A percentile compares a stretch with the other conserved stretches of the same genome.
phyloP scores from a whole-genome alignment of 306 rosid genomes.

The Vicia villosa region DNA sequence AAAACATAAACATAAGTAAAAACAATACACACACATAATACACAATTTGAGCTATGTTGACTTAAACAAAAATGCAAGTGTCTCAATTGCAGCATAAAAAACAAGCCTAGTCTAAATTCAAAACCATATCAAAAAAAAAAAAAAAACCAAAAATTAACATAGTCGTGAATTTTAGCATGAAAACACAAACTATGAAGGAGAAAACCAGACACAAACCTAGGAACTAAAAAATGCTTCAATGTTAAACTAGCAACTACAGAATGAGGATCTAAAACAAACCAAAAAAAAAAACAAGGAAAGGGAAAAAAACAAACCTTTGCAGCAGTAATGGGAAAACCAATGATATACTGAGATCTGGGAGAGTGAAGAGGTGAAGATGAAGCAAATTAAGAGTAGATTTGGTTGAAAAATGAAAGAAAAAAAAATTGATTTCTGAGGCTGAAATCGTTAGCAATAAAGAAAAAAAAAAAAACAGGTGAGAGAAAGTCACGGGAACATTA shows the following conservation, averaged over 20 bases:
- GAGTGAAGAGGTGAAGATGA: constrained; percentile 24
- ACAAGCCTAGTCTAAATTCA: not conserved
- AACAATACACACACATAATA: not conserved
- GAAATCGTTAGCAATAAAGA: constrained; percentile 11
- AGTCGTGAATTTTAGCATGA: constrained; percentile 4
- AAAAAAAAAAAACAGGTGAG: constrained; percentile 27
- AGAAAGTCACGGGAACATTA: constrained; percentile 55
- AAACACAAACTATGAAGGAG: not conserved
- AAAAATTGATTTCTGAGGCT: constrained; percentile 2
- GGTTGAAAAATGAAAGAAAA: constrained; percentile 1
- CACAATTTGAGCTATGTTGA: constrained; percentile 4
- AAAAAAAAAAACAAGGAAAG: not conserved
- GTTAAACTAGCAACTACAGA: constrained; percentile 21
- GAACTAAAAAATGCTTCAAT: constrained; percentile 33
- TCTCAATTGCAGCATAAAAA: constrained; percentile 24
- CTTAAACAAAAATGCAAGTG: constrained; percentile 5
- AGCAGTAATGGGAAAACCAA: constrained; percentile 21
- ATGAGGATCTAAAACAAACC: not conserved
- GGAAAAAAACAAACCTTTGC: constrained; percentile 23
- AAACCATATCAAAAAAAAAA: constrained; percentile 12
- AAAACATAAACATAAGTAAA: not conserved
- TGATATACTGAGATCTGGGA: constrained; percentile 30
- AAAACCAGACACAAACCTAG: constrained; percentile 19
- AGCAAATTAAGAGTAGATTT: constrained; percentile 28
- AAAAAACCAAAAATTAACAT: not conserved